Evolutionary conservation across 176 grass and related monocot species (phyloP), one percentile per base, ranked within the genome.

Genomic region (Triticum dicoccoides): DNA sequence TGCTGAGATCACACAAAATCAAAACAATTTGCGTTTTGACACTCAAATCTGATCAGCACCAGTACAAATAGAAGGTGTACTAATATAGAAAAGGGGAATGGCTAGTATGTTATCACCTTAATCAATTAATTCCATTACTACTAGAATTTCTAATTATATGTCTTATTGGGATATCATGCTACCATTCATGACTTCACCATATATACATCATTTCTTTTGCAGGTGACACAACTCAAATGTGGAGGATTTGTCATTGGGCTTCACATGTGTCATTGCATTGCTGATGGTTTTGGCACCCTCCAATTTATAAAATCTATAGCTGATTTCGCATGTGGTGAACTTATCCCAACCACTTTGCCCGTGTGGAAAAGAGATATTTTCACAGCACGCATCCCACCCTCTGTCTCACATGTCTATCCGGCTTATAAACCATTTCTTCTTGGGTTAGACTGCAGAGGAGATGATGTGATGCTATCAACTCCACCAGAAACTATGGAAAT

Each of bases 251-350:
- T 89, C 41, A 59, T 82, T 0, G 90, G 77, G 11, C 61, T 86
- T 62, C 90, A 89, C 23, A 64, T 86, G 32, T 89, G 83, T 30
- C 90, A 92, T 34, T 79, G 17, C 38, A 82, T 92, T 49, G 90
- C 70, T 1, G 90, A 92, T 75, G 90, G 69, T 21, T 80, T 88
- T 27, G 90, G 90, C 11, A 75, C 86, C 47, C 21, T 65, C 17
- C 90, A 92, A 3, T 86, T 89, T 72, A 14, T 92, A 1, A 85
- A 45, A 33, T 58, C 70, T 4, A 8, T 92, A 9, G 77, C 44
- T 13, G 82, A 89, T 34, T 37, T 92, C 18, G 33, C 78, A 20
- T 38, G 90, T n/a, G 87, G 87, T 33, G 82, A 67, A n/a, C n/a
- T 52, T 9, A 18, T 35, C 44, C 85, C 59, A 14, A 67, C 32